These are phyloP conservation scores for Herpetomonas tarakana DNA, from an alignment of 208 protist genomes.

Conservation along the genomic window DNA sequence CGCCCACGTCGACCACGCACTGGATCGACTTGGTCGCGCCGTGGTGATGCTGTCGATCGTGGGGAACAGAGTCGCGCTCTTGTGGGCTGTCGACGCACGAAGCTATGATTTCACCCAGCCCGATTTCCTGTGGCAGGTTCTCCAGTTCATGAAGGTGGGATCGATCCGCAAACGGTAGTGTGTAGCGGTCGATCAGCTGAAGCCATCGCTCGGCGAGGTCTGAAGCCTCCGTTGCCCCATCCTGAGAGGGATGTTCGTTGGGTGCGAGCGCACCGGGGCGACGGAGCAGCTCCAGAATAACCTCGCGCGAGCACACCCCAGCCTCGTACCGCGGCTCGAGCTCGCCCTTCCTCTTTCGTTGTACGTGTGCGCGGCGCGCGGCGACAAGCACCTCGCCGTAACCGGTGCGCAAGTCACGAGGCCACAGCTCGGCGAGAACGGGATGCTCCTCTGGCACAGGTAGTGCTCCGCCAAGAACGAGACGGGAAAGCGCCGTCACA, in stretches of 20 bases:
- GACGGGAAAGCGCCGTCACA: neutral
- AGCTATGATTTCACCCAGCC: conserved; percentile 66
- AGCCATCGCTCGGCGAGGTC: conserved; percentile 15
- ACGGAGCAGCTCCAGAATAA: neutral
- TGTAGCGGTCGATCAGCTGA: conserved; percentile 60
- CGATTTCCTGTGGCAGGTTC: conserved; percentile 82
- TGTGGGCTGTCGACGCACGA: too few relatives aligned
- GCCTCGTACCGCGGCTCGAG: neutral
- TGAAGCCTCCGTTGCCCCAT: neutral
- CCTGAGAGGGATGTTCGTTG: too few relatives aligned
- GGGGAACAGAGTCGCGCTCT: too few relatives aligned
- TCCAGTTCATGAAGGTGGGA: conserved; percentile 78
- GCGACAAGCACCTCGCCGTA: neutral
- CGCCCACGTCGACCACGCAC: conserved; percentile 41
- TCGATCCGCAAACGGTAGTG: conserved; percentile 64
- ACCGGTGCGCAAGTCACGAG: neutral
- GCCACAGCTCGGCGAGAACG: neutral
- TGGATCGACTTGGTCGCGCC: neutral
- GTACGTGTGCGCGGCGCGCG: neutral
- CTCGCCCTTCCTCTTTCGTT: neutral
- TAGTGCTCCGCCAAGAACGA: neutral
- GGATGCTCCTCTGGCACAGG: neutral
- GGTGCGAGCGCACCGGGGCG: too few relatives aligned
- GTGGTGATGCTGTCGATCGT: neutral
- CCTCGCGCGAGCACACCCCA: neutral